Evolutionary conservation across 1,139 yeast species (phyloP), one percentile per base, ranked within the genome.

Genomic region (Zygoascus sp.): DNA sequence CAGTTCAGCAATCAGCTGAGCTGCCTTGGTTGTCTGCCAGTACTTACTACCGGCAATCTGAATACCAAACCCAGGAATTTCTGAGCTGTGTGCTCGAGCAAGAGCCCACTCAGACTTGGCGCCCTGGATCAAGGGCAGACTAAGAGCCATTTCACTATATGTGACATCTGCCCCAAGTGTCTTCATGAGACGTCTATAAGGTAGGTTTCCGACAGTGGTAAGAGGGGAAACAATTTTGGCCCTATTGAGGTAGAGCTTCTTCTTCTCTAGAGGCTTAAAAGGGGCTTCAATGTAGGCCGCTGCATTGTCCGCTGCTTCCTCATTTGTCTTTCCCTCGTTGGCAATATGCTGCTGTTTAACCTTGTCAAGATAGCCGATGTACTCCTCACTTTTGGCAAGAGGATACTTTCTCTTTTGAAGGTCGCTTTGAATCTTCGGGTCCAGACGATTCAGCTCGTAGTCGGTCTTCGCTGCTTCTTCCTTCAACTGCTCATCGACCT

Each of bases 21-120:
- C 83, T 2, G 96, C 95, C 65, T 87, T 89, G 32, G 92, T 79
- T 3, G 95, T 95, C 55, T 90, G 94, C 95, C 96, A 88, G 52
- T 87, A 90, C 66, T 89, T 90, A 15, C 90, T 73, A 19, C 96
- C 80, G 2, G 98, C 97, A 37, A 92, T 78, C 68, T 92, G 99
- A 15, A 89, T 88, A 46, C 97, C 98, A 66, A 84, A 94, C 0
- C 94, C 94, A 4, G 94, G 95, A 51, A 76, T 74, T 64, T 92
- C 99, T 5, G 80, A 69, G 20, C 70, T 64, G 62, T 92, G 97
- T 2, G 96, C 95, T 59, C 92, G 84, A 22, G 97, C 89, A 44
- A 92, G 73, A 0, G 99, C 99, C 99, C 99, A 92, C 67, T 92
- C 99, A 1, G 95, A 80, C 62, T 88, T 87, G 34, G 83, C 78